Evolutionary conservation across 2,329 filamentous ascomycete species (phyloP), one percentile per base, ranked within the genome.

Genomic region (Neofusicoccum ribis): DNA sequence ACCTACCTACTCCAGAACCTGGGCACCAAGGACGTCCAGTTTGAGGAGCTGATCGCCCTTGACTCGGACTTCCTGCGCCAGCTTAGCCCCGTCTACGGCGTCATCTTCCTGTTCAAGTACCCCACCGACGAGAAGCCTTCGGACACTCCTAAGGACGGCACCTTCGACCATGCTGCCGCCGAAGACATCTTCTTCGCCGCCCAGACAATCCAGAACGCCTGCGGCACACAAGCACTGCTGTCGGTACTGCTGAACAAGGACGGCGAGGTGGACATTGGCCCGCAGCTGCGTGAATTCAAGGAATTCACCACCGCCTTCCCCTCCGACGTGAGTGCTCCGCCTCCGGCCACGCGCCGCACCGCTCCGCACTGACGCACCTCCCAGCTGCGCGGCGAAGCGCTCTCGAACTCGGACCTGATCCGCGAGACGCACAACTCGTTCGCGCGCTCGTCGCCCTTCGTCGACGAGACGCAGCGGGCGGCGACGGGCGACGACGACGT

Each of bases 91-190:
- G 85, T 97, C 62, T 96, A 97, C 81, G 95, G 95, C 73, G 92
- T 99, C 70, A 97, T 99, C 74, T 99, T 99, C 80, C 91, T 99
- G 77, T 99, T 99, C 88, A 98, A 97, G 82, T 99, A 91, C 80
- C 91, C 87, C 59, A 93, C 88, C 67, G 88, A 91, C 75, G 83
- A 86, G 79, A 71, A 89, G 83, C 81, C 87, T 44, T 79, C 84
- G 47, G 84, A 87, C 65, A 85, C 85, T 50, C 93, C 93, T 0
- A 86, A 88, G 69, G 93, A 98, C 77, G 95, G 95, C 67, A 83
- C 81, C 39, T 97, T 92, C 78, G 93, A 97, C 80, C 83, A 88
- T 70, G 84, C 83, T 15, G 92, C 92, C 14, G 83, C 90, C 17
- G 88, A 92, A 68, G 84, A 86, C 67, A 85, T 97, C 72, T 99